phyloP scores from a whole-genome alignment of 768 basidiomycete genomes.

The Mrakia blollopis region DNA sequence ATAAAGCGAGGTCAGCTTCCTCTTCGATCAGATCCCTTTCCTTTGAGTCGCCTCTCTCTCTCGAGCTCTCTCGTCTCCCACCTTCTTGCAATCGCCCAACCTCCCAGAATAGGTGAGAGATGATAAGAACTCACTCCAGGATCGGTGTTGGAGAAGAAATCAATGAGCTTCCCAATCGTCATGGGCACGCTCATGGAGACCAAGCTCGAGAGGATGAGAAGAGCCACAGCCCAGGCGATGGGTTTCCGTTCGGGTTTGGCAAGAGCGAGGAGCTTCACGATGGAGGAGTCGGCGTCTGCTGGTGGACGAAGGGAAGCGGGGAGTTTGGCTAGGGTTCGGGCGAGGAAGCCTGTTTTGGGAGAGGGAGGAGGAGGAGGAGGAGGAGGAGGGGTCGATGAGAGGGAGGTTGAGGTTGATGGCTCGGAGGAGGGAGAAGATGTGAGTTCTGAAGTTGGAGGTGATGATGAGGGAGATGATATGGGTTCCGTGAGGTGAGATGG shows the following conservation, averaged over 20 bases:
- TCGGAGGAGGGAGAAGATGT: background rate
- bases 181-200: conserved; percentile 91
- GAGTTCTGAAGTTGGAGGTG: background rate
- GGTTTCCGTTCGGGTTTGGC: conserved; percentile 78
- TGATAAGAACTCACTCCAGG: background rate
- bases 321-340: background rate
- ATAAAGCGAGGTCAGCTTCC: conserved; percentile 39
- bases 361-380: background rate
- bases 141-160: conserved; percentile 62
- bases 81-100: background rate
- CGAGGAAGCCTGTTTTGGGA: conserved; percentile 7
- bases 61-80: background rate
- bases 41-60: background rate
- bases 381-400: background rate
- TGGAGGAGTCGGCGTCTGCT: conserved; percentile 16
- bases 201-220: conserved; percentile 74
- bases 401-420: background rate
- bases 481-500: background rate
- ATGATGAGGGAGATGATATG: background rate
- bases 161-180: conserved; percentile 88
- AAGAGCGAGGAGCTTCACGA: conserved; percentile 59
- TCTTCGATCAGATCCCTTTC: too few relatives aligned
- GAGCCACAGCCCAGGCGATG: conserved; percentile 65
- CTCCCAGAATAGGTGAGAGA: too few relatives aligned
- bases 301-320: conserved; percentile 9